These are phyloP conservation scores for Lobulomyces angularis DNA, from an alignment of 192 early-diverging fungal genomes.

Conservation along the genomic window DNA sequence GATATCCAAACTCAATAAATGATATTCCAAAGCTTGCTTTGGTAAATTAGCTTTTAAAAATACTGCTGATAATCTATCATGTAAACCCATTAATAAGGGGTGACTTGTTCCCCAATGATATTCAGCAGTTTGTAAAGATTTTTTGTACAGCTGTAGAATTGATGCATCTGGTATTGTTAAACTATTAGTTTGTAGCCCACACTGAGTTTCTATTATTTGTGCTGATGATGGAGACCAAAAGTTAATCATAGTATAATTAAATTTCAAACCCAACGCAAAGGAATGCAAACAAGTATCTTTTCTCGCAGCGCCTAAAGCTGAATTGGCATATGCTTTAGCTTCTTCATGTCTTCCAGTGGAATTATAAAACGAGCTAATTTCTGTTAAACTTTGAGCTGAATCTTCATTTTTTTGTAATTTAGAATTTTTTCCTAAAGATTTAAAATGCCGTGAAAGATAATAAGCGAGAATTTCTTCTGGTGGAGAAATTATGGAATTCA, in stretches of 20 bases:
- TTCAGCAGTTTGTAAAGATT: conserved; percentile 6
- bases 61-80: conserved; percentile 24
- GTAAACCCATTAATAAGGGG: conserved; percentile 29
- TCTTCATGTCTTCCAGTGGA: conserved; percentile 28
- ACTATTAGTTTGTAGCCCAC: too few species aligned
- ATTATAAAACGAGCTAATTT: conserved; percentile 30
- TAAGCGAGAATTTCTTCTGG: conserved; percentile 36
- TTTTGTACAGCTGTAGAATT: conserved; percentile 2
- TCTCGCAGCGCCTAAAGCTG: conserved; percentile 19
- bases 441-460: conserved; percentile 33
- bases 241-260: too few species aligned
- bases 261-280: conserved; percentile 25
- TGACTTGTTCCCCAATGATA: conserved; percentile 29
- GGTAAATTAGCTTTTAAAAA: conserved; percentile 12
- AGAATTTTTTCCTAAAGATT: conserved; percentile 24
- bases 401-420: conserved; percentile 21
- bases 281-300: conserved; percentile 22
- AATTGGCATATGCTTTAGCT: conserved; percentile 31
- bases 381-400: conserved; percentile 16
- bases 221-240: too few species aligned
- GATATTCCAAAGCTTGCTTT: conserved; percentile 21
- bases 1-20: conserved; percentile 21
- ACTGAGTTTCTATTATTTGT: too few species aligned
- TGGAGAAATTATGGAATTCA: background rate
- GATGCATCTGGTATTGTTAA: too few species aligned